Evolutionary conservation across 2,329 filamentous ascomycete genomes (phyloP).

Genomic region (Pyrenochaeta sp.): DNA sequence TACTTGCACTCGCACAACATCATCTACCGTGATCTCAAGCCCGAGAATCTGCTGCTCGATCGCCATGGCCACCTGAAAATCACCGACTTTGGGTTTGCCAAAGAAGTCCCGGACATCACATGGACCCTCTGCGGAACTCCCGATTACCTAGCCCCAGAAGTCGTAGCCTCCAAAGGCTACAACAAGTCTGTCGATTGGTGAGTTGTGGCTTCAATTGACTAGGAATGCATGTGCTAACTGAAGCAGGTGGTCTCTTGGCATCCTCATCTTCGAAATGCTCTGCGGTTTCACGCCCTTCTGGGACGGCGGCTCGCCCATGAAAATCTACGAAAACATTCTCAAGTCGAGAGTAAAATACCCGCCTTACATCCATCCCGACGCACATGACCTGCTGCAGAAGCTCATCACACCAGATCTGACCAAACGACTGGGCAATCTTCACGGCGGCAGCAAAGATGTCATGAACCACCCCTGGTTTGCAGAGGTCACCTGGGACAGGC

Average conservation of each 20-base stretch:
- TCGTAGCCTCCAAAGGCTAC: constrained; percentile 99
- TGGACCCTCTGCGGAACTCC: constrained; percentile 98
- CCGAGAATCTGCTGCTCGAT: constrained; percentile 90
- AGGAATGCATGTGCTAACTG: constrained; percentile 11
- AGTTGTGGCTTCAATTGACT: constrained; percentile 48
- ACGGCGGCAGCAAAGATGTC: constrained; percentile 88
- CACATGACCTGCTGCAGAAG: constrained; percentile 88
- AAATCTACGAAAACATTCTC: constrained; percentile 99
- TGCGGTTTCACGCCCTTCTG: constrained; percentile 99
- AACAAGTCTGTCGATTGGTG: constrained; percentile 99
- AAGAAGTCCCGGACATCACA: constrained; percentile 97
- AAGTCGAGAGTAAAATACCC: constrained; percentile 97
- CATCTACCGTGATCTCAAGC: constrained; percentile 97
- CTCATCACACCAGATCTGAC: constrained; percentile 95
- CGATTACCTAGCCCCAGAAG: constrained; percentile 95
- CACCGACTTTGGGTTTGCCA: constrained; percentile 98
- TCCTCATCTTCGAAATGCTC: constrained; percentile 99
- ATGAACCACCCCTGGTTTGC: constrained; percentile 97
- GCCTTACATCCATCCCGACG: constrained; percentile 91
- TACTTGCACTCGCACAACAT: constrained; percentile 95
- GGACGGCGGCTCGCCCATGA: constrained; percentile 97
- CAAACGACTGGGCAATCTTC: constrained; percentile 92
- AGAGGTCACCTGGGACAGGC: constrained; percentile 95
- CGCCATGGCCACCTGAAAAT: constrained; percentile 95
- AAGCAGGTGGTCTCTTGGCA: constrained; percentile 93